phyloP scores from a whole-genome alignment of 2,329 filamentous ascomycete species.

The Cryphonectria nitschkei region DNA sequence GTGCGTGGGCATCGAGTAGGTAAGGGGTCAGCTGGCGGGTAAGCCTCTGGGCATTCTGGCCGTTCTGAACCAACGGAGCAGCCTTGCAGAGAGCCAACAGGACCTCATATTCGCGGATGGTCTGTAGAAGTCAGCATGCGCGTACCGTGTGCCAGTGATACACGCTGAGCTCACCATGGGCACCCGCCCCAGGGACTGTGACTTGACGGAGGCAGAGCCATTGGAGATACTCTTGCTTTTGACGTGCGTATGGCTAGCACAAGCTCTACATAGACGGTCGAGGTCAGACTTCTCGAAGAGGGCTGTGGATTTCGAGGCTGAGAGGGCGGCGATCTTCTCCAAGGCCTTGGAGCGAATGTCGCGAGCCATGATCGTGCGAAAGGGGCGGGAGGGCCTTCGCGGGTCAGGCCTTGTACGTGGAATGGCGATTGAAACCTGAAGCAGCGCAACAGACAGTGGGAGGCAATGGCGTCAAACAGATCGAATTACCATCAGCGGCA shows the following conservation, averaged over 20 bases:
- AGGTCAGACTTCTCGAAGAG: conserved; percentile 66
- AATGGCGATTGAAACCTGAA: conserved; percentile 25
- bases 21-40: conserved; percentile 81
- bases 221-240: conserved; percentile 51
- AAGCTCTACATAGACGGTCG: conserved; percentile 63
- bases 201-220: conserved; percentile 48
- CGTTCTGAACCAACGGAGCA: conserved; percentile 72
- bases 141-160: background rate
- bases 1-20: conserved; percentile 80
- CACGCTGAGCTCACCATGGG: conserved; percentile 58
- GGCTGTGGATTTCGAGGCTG: conserved; percentile 56
- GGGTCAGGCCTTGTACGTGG: conserved; percentile 20
- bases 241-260: conserved; percentile 47
- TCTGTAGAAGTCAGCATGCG: conserved; percentile 52
- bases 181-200: conserved; percentile 52
- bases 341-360: conserved; percentile 65
- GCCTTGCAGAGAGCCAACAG: conserved; percentile 90
- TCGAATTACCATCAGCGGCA: background rate
- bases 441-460: background rate
- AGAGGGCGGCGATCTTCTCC: conserved; percentile 67
- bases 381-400: background rate
- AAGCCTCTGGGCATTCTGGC: conserved; percentile 76
- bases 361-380: conserved; percentile 47
- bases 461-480: conserved; percentile 1
- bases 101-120: conserved; percentile 87